These are phyloP conservation scores for Diospyros lotus DNA, from an alignment of 148 eudicot genomes.

Conservation along the genomic window DNA sequence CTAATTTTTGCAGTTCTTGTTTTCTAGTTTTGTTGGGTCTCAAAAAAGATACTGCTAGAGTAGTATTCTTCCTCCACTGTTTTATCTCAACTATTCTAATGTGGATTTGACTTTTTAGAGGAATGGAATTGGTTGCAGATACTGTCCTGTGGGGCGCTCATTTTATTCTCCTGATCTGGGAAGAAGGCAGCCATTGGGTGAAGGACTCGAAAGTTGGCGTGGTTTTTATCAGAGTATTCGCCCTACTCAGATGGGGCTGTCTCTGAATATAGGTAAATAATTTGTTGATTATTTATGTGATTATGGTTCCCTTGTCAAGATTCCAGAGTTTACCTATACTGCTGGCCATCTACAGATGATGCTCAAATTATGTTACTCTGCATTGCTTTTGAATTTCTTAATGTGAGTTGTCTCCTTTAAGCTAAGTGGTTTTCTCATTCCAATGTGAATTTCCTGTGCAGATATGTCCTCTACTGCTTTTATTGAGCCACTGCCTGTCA, in stretches of 20 bases:
- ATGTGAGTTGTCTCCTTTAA: too few species aligned
- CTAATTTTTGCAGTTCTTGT: not conserved
- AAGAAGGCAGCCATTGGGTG: constrained; percentile 55
- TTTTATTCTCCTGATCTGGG: constrained; percentile 68
- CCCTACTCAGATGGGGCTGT: constrained; percentile 88
- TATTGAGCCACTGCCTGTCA: constrained; percentile 65
- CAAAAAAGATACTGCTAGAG: not conserved
- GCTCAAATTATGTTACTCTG: not conserved
- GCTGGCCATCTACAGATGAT: too few species aligned
- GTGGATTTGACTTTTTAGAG: not conserved
- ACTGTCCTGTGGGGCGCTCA: constrained; percentile 64
- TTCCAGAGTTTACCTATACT: not conserved
- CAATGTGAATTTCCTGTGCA: constrained; percentile 19
- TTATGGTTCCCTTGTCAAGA: not conserved
- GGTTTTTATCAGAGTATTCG: constrained; percentile 89
- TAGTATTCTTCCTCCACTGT: not conserved
- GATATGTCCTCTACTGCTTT: constrained; percentile 90
- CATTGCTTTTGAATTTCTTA: not conserved
- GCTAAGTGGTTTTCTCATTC: not conserved
- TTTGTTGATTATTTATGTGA: not conserved
- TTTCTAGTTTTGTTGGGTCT: not conserved
- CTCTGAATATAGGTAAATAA: constrained; percentile 60
- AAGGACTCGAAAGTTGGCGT: constrained; percentile 80
- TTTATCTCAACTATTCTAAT: not conserved
- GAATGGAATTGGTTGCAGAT: constrained; percentile 24